These are phyloP conservation scores for Yamadazyma takamatsuzukensis DNA, from an alignment of 805 yeast species.

Conservation along the genomic window DNA sequence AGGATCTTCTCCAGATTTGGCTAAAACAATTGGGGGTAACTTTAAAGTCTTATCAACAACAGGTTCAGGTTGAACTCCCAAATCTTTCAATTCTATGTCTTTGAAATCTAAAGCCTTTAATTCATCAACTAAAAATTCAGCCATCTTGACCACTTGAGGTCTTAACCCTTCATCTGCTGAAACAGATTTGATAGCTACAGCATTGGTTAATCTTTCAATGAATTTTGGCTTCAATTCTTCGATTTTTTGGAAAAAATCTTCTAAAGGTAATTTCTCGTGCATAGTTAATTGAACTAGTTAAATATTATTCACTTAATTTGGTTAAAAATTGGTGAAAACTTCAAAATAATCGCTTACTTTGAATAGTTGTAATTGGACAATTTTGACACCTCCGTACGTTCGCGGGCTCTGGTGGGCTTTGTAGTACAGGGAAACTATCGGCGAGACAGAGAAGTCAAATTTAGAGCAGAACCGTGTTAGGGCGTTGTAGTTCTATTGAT, in stretches of 20 bases:
- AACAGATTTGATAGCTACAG: conserved; percentile 94
- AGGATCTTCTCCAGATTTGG: conserved; percentile 80
- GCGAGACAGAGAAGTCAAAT: too few species aligned
- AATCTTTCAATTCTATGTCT: conserved; percentile 75
- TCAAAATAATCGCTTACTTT: too few species aligned
- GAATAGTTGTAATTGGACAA: too few species aligned
- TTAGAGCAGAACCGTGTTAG: too few species aligned
- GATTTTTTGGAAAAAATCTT: conserved; percentile 56
- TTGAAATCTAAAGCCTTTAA: conserved; percentile 70
- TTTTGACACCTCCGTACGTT: too few species aligned
- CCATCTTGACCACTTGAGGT: conserved; percentile 87
- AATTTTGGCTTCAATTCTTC: conserved; percentile 73
- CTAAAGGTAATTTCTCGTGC: conserved; percentile 40
- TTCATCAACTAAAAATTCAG: conserved; percentile 71
- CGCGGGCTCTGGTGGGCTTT: too few species aligned
- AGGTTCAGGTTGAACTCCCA: conserved; percentile 93
- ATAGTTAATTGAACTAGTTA: too few species aligned
- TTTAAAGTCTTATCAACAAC: conserved; percentile 61
- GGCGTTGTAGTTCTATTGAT: too few species aligned
- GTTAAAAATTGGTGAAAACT: too few species aligned
- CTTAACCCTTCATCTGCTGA: conserved; percentile 87
- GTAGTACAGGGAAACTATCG: too few species aligned
- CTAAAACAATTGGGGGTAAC: conserved; percentile 94
- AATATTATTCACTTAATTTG: too few species aligned
- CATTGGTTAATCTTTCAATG: conserved; percentile 67